phyloP scores from a whole-genome alignment of 768 basidiomycete genomes.

The Russula ochroleuca region DNA sequence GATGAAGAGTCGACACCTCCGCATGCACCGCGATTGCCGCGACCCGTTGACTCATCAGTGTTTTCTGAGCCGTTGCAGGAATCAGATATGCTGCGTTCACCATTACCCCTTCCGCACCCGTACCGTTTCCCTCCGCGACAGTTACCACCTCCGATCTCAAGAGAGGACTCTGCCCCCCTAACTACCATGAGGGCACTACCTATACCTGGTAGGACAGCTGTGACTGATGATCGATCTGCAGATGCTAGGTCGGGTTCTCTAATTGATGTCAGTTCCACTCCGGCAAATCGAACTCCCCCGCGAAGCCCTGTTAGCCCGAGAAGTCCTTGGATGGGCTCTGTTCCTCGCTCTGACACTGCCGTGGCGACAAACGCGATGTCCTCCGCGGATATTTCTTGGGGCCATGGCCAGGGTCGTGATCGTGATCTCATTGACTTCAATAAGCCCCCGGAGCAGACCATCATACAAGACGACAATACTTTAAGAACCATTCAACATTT shows the following conservation, averaged over 20 bases:
- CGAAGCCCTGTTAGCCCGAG: slow-evolving; percentile 58
- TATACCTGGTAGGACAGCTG: slow-evolving; percentile 20
- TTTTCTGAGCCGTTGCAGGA: slow-evolving; percentile 33
- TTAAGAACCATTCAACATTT: slow-evolving; percentile 21
- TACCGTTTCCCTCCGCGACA: slow-evolving; percentile 26
- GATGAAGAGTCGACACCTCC: slow-evolving; percentile 21
- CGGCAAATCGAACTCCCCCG: slow-evolving; percentile 41
- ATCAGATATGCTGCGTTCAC: slow-evolving; percentile 40
- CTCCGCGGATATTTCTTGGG: slow-evolving; percentile 12
- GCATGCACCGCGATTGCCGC: slow-evolving; percentile 12
- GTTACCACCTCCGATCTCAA: slow-evolving; percentile 20
- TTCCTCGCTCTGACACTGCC: slow-evolving; percentile 22
- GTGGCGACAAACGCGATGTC: background rate
- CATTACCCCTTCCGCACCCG: slow-evolving; percentile 37
- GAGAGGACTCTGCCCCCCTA: slow-evolving; percentile 18
- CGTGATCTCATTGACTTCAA: slow-evolving; percentile 26
- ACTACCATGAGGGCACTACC: slow-evolving; percentile 19
- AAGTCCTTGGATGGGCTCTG: slow-evolving; percentile 39
- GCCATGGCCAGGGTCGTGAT: slow-evolving; percentile 7
- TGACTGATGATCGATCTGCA: slow-evolving; percentile 24
- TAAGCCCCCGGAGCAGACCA: slow-evolving; percentile 22
- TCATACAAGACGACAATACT: slow-evolving; percentile 24
- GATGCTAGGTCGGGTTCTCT: slow-evolving; percentile 16
- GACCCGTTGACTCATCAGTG: slow-evolving; percentile 26
- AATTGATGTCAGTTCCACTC: slow-evolving; percentile 1